Evolutionary conservation across 2,329 filamentous ascomycete genomes (phyloP), one percentile per base, ranked within the genome.

Genomic region (Fusarium nematophilum): DNA sequence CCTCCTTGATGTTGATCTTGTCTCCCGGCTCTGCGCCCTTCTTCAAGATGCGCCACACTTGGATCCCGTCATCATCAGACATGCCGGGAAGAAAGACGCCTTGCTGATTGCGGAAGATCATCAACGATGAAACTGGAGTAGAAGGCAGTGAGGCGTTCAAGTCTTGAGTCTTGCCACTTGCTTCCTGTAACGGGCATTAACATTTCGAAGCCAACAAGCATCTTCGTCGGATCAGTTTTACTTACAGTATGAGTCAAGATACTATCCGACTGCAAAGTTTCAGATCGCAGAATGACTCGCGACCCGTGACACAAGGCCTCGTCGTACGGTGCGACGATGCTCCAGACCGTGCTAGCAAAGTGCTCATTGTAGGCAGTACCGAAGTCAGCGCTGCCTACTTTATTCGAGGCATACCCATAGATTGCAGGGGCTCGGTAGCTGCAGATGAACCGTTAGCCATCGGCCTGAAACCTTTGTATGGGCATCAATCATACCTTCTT

Each of bases 71-170:
- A 1, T 18, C 15, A n/a, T 56, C 53, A 3, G 53, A 56, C 40
- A 52, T 56, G 17, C 13, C 47, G 2, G 34, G 47, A 3, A 52
- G 27, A 11, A 52, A 56, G 4, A 40, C 36, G 1, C 53, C 40
- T 27, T 46, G 47, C 0, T 42, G 25, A 15, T 52, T 56, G 52
- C 52, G 52, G 14, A 55, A 55, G 14, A 55, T n/a, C n/a, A n/a
- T n/a, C 49, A 9, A 52, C 36, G 9, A 52, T 40, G 33, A 7
- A 40, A 39, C 11, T 40, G 18, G 37, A 9, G 15, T 2, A 30
- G 27, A 13, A 13, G 27, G 27, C 27, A 30, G 8, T 30, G 13
- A 13, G 27, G 27, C 8, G 27, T 9, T 30, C 27, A 9, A 9
- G 27, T 9, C 27, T 30, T 30, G 27, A 30, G 27, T 30, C 8